Conservation (phyloP, 1,139 yeast species). For the Lipomyces yarrowii region DNA sequence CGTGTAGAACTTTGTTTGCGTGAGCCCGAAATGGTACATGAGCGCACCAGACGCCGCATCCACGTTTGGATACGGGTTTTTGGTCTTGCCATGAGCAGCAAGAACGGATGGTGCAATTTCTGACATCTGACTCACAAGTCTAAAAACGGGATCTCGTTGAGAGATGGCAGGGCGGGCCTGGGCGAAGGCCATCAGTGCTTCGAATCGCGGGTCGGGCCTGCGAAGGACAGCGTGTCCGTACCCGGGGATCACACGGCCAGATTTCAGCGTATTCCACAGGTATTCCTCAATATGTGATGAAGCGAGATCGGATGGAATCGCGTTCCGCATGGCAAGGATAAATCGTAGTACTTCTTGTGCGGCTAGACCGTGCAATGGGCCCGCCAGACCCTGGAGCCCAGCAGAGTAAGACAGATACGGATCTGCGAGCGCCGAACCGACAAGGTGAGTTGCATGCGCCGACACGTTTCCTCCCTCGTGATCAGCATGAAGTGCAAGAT, state of each 20-base stretch:
- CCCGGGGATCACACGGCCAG: constrained; percentile 97
- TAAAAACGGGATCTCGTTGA: constrained; percentile 54
- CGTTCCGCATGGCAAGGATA: constrained; percentile 79
- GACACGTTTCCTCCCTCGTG: constrained; percentile 99
- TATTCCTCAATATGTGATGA: constrained; percentile 77
- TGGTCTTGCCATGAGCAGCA: constrained; percentile 96
- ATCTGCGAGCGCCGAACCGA: constrained; percentile 92
- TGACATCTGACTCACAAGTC: constrained; percentile 85
- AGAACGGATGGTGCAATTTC: constrained; percentile 95
- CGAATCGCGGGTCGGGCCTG: constrained; percentile 96
- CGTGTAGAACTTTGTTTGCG: constrained; percentile 94
- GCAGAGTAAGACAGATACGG: constrained; percentile 93
- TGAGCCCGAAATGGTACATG: constrained; percentile 95
- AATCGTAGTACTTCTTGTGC: constrained; percentile 97
- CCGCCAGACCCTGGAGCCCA: constrained; percentile 95
- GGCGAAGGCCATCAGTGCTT: constrained; percentile 96
- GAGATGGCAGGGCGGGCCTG: constrained; percentile 43
- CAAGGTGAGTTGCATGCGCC: constrained; percentile 96
- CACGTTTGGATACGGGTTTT: constrained; percentile 99
- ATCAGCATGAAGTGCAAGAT: constrained; percentile 93
- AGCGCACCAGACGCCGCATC: constrained; percentile 97
- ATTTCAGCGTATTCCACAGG: constrained; percentile 87
- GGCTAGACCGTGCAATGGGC: constrained; percentile 98
- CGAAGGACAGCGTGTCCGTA: constrained; percentile 97
- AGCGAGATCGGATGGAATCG: constrained; percentile 71